Percentiles rank a stretch among this genome's conserved stretches.
Evolutionary conservation across 148 eudicot genomes (phyloP).

Genomic region (Cornus kousa): DNA sequence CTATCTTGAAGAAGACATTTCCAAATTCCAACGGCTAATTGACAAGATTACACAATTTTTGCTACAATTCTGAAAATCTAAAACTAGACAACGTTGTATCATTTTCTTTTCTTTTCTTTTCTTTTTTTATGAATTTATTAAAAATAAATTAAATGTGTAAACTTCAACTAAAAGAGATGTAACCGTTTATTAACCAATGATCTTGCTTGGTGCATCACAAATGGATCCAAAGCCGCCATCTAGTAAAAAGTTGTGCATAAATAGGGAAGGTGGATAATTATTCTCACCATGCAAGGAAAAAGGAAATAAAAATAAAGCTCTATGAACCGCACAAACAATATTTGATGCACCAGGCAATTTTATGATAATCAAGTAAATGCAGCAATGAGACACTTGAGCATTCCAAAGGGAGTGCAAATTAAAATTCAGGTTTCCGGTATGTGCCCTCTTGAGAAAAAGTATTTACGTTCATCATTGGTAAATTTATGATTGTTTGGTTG

Average conservation of each 20-base stretch:
- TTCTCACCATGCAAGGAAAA: too few relatives aligned
- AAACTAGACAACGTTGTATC: neutral
- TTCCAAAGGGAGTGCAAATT: neutral
- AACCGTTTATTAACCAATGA: too few relatives aligned
- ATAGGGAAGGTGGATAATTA: too few relatives aligned
- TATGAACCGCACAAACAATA: neutral
- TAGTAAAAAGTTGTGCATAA: too few relatives aligned
- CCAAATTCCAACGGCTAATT: neutral
- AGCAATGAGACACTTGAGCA: neutral
- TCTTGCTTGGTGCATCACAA: too few relatives aligned
- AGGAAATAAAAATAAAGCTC: neutral
- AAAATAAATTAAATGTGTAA: too few relatives aligned
- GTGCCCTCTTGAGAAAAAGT: neutral
- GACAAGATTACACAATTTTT: neutral
- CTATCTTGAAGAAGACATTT: neutral
- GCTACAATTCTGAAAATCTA: neutral
- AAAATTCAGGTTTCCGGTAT: neutral
- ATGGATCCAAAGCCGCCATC: too few relatives aligned
- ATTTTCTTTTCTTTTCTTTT: neutral
- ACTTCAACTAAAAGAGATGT: neutral
- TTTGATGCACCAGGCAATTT: neutral
- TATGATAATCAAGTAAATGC: neutral
- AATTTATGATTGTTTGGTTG: neutral
- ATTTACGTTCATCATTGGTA: neutral
- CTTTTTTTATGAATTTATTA: neutral